Percentiles rank a stretch among this genome's conserved stretches.
phyloP scores from a whole-genome alignment of 768 basidiomycete species.

The Baorangia bicolor region DNA sequence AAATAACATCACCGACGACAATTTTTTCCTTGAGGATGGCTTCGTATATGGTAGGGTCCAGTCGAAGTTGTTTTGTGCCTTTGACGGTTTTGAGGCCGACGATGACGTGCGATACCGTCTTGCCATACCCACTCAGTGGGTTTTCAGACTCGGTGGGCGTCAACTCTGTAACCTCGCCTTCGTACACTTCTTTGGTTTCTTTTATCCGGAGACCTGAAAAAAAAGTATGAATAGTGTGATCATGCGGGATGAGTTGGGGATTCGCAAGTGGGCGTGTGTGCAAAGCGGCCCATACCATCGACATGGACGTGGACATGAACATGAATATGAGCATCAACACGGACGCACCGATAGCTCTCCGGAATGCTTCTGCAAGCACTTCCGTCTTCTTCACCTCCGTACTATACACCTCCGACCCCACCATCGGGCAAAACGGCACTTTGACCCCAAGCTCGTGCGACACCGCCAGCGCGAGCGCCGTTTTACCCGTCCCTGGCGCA shows the following conservation, averaged over 20 bases:
- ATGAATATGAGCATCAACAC: background rate
- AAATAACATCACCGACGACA: conserved; percentile 94
- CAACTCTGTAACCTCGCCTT: conserved; percentile 96
- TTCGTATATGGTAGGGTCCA: conserved; percentile 96
- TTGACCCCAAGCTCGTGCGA: conserved; percentile 93
- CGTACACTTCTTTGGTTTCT: conserved; percentile 98
- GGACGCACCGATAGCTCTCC: conserved; percentile 88
- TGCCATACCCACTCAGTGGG: conserved; percentile 95
- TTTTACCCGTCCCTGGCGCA: conserved; percentile 97
- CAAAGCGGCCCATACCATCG: background rate
- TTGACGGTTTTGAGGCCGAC: conserved; percentile 93
- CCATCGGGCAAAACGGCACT: conserved; percentile 99
- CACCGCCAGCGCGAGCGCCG: conserved; percentile 92
- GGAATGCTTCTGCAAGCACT: conserved; percentile 91
- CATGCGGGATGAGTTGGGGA: background rate
- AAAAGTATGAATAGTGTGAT: background rate
- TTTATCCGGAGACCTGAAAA: conserved; percentile 84
- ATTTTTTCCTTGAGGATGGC: conserved; percentile 97
- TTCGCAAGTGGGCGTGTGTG: background rate
- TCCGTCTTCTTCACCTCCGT: conserved; percentile 99
- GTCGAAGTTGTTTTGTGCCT: conserved; percentile 89
- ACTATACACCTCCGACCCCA: conserved; percentile 95
- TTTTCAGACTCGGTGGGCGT: conserved; percentile 97
- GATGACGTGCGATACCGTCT: conserved; percentile 97
- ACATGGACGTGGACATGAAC: background rate